These are phyloP conservation scores for Erysimum pusillum DNA, from an alignment of 441 rosid species.

Conservation along the genomic window DNA sequence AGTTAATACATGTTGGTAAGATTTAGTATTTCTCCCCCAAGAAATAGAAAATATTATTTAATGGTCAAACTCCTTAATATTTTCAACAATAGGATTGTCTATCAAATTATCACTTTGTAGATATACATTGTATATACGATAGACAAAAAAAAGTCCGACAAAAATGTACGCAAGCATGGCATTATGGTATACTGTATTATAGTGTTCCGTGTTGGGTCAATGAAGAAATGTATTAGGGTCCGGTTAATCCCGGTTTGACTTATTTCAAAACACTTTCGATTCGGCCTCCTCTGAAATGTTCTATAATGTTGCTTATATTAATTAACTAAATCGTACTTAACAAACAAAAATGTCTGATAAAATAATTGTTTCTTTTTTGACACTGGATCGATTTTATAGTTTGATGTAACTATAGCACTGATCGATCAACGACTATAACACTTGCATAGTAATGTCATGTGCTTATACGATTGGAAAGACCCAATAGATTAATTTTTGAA, in stretches of 20 bases:
- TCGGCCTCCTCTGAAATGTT: not conserved
- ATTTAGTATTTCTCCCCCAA: not conserved
- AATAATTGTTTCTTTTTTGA: not conserved
- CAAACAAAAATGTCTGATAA: not conserved
- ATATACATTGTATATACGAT: no score
- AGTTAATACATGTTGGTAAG: slow-evolving; percentile 4
- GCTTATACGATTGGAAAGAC: slow-evolving; percentile 28
- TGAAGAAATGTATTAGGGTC: not conserved
- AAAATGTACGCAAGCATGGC: not conserved
- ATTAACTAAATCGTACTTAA: not conserved
- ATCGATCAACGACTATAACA: not conserved
- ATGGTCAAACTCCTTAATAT: not conserved
- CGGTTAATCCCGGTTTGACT: not conserved
- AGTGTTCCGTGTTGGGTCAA: not conserved
- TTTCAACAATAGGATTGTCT: not conserved
- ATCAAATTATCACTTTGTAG: not conserved
- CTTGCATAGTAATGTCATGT: slow-evolving; percentile 21
- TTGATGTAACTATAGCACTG: slow-evolving; percentile 13
- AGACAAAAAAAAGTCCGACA: not conserved
- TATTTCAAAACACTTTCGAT: not conserved
- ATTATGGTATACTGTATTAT: not conserved
- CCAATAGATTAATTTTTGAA: slow-evolving; percentile 24
- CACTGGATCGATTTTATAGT: slow-evolving; percentile 6
- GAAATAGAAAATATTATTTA: not conserved
- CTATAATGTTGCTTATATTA: not conserved